phyloP scores from a whole-genome alignment of 1,284 basidiomycete genomes.

The Cryptococcus sp. region DNA sequence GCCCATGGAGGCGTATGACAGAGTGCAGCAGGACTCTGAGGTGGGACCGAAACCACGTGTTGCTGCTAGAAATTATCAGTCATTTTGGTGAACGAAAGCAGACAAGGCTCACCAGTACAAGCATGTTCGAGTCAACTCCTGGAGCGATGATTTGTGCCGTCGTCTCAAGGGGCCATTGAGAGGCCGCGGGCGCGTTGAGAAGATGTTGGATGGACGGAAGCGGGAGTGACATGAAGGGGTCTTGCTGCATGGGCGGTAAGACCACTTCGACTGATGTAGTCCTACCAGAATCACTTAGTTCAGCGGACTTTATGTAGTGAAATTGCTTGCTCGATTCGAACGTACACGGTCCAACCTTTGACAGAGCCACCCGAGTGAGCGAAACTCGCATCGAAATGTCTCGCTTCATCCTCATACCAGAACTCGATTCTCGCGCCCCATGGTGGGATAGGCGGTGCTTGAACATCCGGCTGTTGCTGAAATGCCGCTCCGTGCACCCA shows the following conservation, averaged over 20 bases:
- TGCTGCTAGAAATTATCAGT: too few relatives aligned
- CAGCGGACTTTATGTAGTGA: too few relatives aligned
- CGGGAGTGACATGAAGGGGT: not conserved
- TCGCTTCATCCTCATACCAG: conserved; percentile 84
- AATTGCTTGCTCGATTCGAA: not conserved
- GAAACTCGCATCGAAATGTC: conserved; percentile 65
- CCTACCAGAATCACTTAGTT: too few relatives aligned
- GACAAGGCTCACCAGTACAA: too few relatives aligned
- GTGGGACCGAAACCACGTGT: not conserved
- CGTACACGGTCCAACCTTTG: conserved; percentile 46
- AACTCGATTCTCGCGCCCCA: conserved; percentile 77
- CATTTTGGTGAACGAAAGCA: too few relatives aligned
- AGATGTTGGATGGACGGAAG: too few relatives aligned
- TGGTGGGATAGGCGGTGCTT: conserved; percentile 55
- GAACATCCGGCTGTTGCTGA: not conserved
- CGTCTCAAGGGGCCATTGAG: too few relatives aligned
- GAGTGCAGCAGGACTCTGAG: conserved; percentile 17
- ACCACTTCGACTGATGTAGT: not conserved
- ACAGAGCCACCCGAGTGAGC: conserved; percentile 23
- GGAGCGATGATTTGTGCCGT: too few relatives aligned
- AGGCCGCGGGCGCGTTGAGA: too few relatives aligned
- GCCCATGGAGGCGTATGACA: conserved; percentile 32
- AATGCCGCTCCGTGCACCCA: conserved; percentile 18
- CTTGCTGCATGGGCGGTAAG: not conserved
- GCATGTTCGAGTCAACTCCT: too few relatives aligned